A percentile compares a stretch with the other conserved stretches of the same genome.
Evolutionary conservation across 129 eudicot species (phyloP).

Genomic region (Gnaphalium uliginosum): DNA sequence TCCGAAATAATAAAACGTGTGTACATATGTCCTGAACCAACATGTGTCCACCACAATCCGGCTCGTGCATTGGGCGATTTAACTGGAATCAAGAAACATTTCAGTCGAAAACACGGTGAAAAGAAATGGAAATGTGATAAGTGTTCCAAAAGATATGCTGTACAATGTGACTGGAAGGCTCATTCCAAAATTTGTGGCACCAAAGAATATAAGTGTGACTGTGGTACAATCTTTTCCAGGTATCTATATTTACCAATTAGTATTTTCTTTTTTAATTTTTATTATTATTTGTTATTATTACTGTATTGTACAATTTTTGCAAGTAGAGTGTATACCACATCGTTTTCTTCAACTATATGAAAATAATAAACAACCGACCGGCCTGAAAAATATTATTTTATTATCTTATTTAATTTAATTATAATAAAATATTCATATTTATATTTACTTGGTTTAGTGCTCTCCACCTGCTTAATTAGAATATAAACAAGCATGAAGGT

Average conservation of each 20-base stretch:
- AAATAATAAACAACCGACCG: constrained; percentile 33
- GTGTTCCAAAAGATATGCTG: constrained; percentile 49
- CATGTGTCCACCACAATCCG: constrained; percentile 49
- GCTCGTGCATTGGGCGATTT: constrained; percentile 46
- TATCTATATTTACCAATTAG: neutral
- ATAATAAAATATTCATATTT: neutral
- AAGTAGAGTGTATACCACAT: neutral
- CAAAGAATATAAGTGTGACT: constrained; percentile 48
- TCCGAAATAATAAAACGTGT: constrained; percentile 41
- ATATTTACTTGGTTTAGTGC: neutral
- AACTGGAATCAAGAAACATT: constrained; percentile 45
- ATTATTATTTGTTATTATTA: neutral
- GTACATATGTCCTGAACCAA: constrained; percentile 44
- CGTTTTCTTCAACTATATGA: constrained; percentile 11
- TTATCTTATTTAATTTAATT: too few relatives aligned
- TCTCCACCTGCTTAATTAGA: constrained; percentile 29
- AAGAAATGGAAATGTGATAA: constrained; percentile 52
- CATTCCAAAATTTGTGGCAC: constrained; percentile 49
- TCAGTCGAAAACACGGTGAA: constrained; percentile 46
- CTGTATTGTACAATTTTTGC: too few relatives aligned
- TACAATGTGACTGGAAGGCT: constrained; percentile 51
- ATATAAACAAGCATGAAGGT: constrained; percentile 18
- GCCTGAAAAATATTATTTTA: neutral
- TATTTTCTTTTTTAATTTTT: too few relatives aligned
- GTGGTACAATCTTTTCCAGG: constrained; percentile 54